A percentile compares a stretch with the other conserved stretches of the same genome.
Evolutionary conservation across 192 early-diverging fungal species (phyloP).

Genomic region (Martensiomyces pterosporus): DNA sequence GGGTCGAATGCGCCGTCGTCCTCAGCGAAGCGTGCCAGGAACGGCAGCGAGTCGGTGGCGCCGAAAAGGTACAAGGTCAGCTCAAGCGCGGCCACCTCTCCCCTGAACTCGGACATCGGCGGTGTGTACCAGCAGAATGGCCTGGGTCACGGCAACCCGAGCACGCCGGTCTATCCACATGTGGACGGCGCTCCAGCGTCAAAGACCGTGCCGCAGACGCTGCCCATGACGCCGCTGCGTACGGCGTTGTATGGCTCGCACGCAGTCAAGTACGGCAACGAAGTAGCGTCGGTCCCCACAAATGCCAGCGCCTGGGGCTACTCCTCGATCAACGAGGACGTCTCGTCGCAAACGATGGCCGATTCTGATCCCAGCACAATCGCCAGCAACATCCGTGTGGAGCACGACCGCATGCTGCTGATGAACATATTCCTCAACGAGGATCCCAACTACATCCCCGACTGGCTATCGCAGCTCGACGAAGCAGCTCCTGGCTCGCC

Average conservation of each 20-base stretch:
- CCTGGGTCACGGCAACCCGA: constrained; percentile 17
- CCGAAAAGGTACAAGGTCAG: constrained; percentile 15
- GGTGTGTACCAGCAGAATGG: constrained; percentile 8
- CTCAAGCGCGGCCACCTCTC: constrained; percentile 38
- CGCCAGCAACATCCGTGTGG: constrained; percentile 20
- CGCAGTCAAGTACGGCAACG: constrained; percentile 9
- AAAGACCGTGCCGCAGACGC: constrained; percentile 4
- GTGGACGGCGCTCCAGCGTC: constrained; percentile 4
- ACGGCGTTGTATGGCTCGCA: constrained; percentile 29
- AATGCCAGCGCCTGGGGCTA: constrained; percentile 8
- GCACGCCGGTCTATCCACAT: constrained; percentile 20
- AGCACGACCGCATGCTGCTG: constrained; percentile 68
- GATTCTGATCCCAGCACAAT: constrained; percentile 7
- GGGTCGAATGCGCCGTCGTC: not conserved
- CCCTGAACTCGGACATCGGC: constrained; percentile 32
- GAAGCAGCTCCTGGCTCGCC: not conserved
- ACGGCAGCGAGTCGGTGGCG: not conserved
- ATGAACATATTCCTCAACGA: constrained; percentile 84
- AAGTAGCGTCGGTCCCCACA: not conserved
- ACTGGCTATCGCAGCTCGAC: constrained; percentile 22
- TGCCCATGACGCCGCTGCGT: constrained; percentile 11
- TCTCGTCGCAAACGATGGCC: constrained; percentile 25
- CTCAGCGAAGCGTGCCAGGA: constrained; percentile 20
- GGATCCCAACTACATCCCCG: constrained; percentile 63
- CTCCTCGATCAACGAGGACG: constrained; percentile 15